Base-by-base conservation (phyloP, 768 basidiomycete genomes). In the Dendrothele bispora region DNA sequence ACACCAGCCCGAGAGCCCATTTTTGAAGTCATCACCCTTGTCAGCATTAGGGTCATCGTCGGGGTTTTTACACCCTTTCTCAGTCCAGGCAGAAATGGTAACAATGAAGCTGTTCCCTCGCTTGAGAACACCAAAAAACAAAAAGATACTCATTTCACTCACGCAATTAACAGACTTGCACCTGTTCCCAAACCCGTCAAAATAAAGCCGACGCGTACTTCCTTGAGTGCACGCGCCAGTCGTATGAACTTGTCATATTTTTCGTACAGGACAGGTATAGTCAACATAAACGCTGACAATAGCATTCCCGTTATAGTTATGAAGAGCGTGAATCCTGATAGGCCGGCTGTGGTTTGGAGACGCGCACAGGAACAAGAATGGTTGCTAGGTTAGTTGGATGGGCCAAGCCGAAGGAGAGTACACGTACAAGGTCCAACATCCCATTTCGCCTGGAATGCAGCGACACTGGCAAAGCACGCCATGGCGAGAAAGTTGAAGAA, bases 401-500 rank as follows among this genome's bases (percentile, higher is more conserved):
- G n/a, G 29, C 21, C 5, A 37, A 39, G 40, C 2, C 21, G 40
- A 39, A 29, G 46, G 36, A 43, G 27, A 29, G 18, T 30, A 41
- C 15, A 81, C 92, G 56, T 56, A 95, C 94, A 97, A 30, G 91
- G 90, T 7, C 90, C 90, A 20, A 95, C 78, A 8, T 74, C 60
- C 81, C 82, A 94, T 55, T 87, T 86, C 4, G 89, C 84, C 58
- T 98, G 94, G 65, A 95, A 98, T 18, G 75, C 71, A 0, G 94
- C 94, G 3, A 93, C 88, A 56, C 88, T 85, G 7, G 89, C 95
- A 57, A 91, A 93, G 61, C 91, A 95, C 39, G 86, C 87, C 82
- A 95, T 87, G 11, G 91, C 82, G 38, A 98, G 77, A 61, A 98
- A 97, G 64, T 88, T 86, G 82, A 95, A 93, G 75, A 98, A 94